Base-by-base conservation (phyloP, 345 rosid species). In the Populus ilicifolia region DNA sequence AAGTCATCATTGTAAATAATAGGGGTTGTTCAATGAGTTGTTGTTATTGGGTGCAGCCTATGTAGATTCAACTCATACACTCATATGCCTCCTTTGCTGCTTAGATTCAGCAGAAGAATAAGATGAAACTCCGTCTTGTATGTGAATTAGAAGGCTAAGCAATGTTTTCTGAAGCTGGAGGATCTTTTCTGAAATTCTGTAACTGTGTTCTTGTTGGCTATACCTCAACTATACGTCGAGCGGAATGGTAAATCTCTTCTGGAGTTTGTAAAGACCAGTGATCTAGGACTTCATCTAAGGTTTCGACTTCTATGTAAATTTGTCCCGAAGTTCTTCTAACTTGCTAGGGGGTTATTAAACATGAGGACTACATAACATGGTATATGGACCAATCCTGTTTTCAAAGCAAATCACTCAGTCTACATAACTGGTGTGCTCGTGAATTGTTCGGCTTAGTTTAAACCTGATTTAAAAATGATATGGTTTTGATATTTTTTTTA, bases 1-100 rank as follows among this genome's bases (percentile, higher is more conserved):
- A 13, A 79, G 50, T 69, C 75, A 8, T 46, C 29, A 41, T 36
- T 80, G 90, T 85, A 87, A 76, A 85, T 87, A 82, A 77, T 74
- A 71, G 79, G 74, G 72, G 83, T 48, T 77, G 65, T 73, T 36
- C 33, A 16, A 70, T 43, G 77, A 67, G 71, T 77, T 74, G 52
- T 72, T 65, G 73, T 73, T 17, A 69, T 62, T 72, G 11, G 74
- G 80, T 70, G 75, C 63, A 46, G 73, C 80, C 66, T 66, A 54
- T 73, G 43, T 23, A 73, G 79, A 74, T 75, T 81, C 56, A 43
- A 71, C 38, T 71, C 73, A 73, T 44, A 52, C 72, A 65, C 27
- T 18, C 23, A 52, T 52, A 62, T 13, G n/a, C 73, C 13, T 81
- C 14, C 13, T 43, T 71, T 75, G 23, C 75, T 12, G 23, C 66